phyloP scores from a whole-genome alignment of 805 yeast genomes.

The Starmerella ratchasimensis region DNA sequence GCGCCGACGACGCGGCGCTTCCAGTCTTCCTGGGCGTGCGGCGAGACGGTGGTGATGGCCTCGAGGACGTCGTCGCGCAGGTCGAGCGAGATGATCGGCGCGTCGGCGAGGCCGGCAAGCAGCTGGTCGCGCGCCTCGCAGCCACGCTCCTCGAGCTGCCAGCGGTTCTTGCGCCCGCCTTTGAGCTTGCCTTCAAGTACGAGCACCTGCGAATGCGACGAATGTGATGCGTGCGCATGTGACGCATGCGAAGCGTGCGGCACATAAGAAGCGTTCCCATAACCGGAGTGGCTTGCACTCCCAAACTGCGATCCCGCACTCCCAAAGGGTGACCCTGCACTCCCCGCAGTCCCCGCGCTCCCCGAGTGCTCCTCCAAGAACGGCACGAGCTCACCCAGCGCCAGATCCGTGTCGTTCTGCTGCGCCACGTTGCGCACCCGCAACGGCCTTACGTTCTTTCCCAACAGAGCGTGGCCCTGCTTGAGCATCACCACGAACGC shows the following conservation, averaged over 20 bases:
- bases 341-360: too few relatives aligned
- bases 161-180: conserved; percentile 55
- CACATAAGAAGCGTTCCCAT: too few relatives aligned
- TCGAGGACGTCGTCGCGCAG: conserved; percentile 71
- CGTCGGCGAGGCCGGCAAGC: conserved; percentile 40
- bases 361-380: conserved; percentile 30
- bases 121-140: conserved; percentile 44
- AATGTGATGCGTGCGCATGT: too few relatives aligned
- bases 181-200: conserved; percentile 56
- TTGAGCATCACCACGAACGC: conserved; percentile 67
- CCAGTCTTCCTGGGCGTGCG: conserved; percentile 34
- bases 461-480: conserved; percentile 39
- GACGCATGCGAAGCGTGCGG: too few relatives aligned
- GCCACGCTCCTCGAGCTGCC: conserved; percentile 71
- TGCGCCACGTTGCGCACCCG: conserved; percentile 50
- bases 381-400: conserved; percentile 48
- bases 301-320: too few relatives aligned
- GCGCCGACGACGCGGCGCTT: conserved; percentile 70
- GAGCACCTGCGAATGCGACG: too few relatives aligned
- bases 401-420: conserved; percentile 54
- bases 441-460: conserved; percentile 57
- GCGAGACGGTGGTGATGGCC: conserved; percentile 37
- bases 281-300: too few relatives aligned
- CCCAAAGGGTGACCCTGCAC: too few relatives aligned
- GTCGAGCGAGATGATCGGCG: conserved; percentile 71